Conservation (phyloP, 129 eudicot species). For the Helianthus tuberosus region DNA sequence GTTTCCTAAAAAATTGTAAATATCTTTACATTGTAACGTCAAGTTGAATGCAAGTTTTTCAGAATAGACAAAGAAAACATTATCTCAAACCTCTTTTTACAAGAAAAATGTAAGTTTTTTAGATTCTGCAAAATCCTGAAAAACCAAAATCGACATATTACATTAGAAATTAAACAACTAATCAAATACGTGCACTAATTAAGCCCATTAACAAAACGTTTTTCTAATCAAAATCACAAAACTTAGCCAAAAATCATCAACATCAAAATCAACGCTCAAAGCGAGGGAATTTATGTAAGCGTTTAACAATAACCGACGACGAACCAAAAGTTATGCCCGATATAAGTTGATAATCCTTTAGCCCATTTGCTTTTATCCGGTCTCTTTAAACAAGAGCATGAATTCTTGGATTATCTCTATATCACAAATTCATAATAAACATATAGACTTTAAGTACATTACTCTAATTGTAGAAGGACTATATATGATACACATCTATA, state of each 20-base stretch:
- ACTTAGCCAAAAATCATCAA: neutral
- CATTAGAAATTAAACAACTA: neutral
- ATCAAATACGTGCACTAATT: neutral
- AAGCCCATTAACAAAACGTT: neutral
- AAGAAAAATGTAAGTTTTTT: neutral
- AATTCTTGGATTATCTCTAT: no score
- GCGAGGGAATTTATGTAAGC: no score
- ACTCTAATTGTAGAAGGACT: slow-evolving; percentile 11
- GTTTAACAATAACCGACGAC: neutral
- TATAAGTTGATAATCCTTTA: neutral
- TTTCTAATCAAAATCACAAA: neutral
- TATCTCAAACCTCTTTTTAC: neutral
- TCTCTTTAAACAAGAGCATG: no score
- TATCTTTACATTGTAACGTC: no score
- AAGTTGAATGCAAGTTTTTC: no score
- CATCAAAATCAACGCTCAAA: no score
- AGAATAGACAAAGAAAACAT: neutral
- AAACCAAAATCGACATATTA: neutral
- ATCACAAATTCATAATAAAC: neutral
- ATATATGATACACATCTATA: neutral
- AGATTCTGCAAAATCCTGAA: neutral
- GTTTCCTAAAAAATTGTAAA: no score
- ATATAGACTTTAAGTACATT: neutral
- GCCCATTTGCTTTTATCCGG: no score
- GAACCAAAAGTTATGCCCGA: neutral